Evolutionary conservation across 2,329 filamentous ascomycete genomes (phyloP), one percentile per base, ranked within the genome.

Genomic region (Colletotrichum simmondsii): DNA sequence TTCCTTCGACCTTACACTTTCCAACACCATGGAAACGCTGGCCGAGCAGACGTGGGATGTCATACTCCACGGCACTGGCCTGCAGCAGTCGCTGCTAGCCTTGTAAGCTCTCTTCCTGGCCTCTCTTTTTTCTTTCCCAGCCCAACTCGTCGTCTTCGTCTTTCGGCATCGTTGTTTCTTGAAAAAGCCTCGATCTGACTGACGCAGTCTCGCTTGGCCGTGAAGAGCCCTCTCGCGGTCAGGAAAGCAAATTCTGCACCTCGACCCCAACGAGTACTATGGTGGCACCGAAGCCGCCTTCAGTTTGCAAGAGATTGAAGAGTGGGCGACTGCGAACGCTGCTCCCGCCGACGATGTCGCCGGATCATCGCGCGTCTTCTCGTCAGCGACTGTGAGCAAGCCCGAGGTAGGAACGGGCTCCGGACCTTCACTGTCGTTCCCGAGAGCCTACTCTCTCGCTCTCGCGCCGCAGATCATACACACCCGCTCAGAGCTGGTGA

Each of bases 191-290:
- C 85, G 85, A 81, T 91, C 91, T 93, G 90, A 94, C 92, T 94
- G 90, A 95, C 92, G 83, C 84, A 92, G 89, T 83, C 80, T 79
- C 82, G 80, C 79, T 69, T 73, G 78, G 71, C 75, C 75, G 73
- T 85, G n/a, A 65, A 98, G 96, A 89, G 93, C 96, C 79, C 89
- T 98, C 78, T 98, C 96, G 77, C 93, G 95, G 80, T 97, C 95
- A 75, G 92, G 92, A 80, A 97, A 97, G 87, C 97, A 94, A 78
- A 90, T 98, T 76, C 89, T 98, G 73, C 96, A 98, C 81, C 86
- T 98, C 80, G 96, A 98, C 81, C 89, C 90, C 75, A 95, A 97
- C 84, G 88, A 92, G 74, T 97, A 94, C 83, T 98, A 98, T 84
- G 96, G 96, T 78, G 94, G 93, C 65, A 82, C 92, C 52, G 95